These are phyloP conservation scores for Ophiocordyceps unilateralis DNA, from an alignment of 2,329 filamentous ascomycete genomes.

Conservation along the genomic window DNA sequence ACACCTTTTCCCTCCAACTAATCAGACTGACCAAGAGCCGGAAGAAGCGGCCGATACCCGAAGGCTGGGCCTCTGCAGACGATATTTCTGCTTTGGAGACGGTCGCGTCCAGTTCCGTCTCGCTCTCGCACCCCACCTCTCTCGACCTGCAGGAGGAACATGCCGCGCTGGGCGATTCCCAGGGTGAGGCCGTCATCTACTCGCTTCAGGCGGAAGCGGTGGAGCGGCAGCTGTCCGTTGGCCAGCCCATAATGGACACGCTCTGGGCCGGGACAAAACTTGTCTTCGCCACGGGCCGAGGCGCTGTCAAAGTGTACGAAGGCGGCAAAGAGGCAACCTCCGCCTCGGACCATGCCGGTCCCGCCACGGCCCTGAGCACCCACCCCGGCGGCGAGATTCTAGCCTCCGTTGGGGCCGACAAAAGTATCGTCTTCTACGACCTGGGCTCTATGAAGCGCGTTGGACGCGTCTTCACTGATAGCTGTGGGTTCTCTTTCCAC, in stretches of 20 bases:
- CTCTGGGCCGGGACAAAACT: slow-evolving; percentile 51
- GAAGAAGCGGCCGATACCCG: slow-evolving; percentile 74
- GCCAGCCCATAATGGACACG: slow-evolving; percentile 48
- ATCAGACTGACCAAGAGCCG: slow-evolving; percentile 70
- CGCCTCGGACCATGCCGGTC: slow-evolving; percentile 68
- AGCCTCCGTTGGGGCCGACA: slow-evolving; percentile 78
- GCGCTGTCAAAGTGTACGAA: slow-evolving; percentile 66
- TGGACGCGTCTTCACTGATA: slow-evolving; percentile 63
- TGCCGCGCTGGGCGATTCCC: slow-evolving; percentile 57
- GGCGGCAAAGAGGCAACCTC: slow-evolving; percentile 49
- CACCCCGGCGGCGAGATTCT: slow-evolving; percentile 74
- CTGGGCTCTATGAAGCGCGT: slow-evolving; percentile 48
- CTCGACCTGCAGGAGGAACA: slow-evolving; percentile 39
- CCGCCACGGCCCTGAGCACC: slow-evolving; percentile 57
- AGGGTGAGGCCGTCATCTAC: slow-evolving; percentile 60
- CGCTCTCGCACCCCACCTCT: slow-evolving; percentile 30
- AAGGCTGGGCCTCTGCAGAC: slow-evolving; percentile 68
- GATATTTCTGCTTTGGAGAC: slow-evolving; percentile 38
- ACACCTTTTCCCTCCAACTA: background rate
- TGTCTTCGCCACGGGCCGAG: slow-evolving; percentile 57
- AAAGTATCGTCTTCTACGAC: slow-evolving; percentile 86
- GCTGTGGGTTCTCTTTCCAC: slow-evolving; percentile 39
- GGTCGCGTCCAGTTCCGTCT: slow-evolving; percentile 25
- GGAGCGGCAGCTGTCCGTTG: slow-evolving; percentile 47
- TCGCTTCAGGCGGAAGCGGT: slow-evolving; percentile 51